Conservation (phyloP, 2,329 filamentous ascomycete species). For the Fusarium sp. region DNA sequence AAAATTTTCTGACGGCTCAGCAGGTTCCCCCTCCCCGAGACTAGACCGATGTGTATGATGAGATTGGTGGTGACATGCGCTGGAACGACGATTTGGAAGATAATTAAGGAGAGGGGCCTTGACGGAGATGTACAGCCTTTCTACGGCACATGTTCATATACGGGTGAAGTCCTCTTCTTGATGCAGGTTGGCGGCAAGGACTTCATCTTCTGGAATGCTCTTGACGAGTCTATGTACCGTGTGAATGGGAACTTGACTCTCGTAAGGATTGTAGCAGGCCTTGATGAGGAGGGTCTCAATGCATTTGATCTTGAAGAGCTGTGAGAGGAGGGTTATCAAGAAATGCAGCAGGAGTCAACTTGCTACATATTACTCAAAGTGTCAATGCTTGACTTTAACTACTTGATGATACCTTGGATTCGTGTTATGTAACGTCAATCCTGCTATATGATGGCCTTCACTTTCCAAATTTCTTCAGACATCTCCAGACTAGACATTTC, state of each 20-base stretch:
- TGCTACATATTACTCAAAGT: neutral
- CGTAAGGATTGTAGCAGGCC: neutral
- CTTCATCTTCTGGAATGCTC: neutral
- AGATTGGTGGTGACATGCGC: neutral
- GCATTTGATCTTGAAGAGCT: neutral
- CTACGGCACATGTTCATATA: neutral
- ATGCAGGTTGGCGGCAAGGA: neutral
- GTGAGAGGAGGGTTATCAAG: neutral
- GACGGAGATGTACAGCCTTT: neutral
- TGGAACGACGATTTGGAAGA: neutral
- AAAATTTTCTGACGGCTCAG: rapidly evolving
- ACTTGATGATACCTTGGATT: neutral
- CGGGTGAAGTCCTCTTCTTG: neutral
- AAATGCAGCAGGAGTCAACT: neutral
- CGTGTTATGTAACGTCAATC: too few relatives aligned
- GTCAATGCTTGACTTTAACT: neutral
- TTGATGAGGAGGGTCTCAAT: neutral
- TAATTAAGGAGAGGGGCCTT: neutral
- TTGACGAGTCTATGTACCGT: neutral
- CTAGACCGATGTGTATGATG: neutral
- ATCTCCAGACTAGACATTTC: neutral
- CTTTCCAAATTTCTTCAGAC: neutral
- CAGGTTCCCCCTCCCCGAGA: neutral
- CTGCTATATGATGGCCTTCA: neutral
- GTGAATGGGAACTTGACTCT: neutral